Conservation (phyloP, 106 monocot genomes). For the Apostasia ramifera region DNA sequence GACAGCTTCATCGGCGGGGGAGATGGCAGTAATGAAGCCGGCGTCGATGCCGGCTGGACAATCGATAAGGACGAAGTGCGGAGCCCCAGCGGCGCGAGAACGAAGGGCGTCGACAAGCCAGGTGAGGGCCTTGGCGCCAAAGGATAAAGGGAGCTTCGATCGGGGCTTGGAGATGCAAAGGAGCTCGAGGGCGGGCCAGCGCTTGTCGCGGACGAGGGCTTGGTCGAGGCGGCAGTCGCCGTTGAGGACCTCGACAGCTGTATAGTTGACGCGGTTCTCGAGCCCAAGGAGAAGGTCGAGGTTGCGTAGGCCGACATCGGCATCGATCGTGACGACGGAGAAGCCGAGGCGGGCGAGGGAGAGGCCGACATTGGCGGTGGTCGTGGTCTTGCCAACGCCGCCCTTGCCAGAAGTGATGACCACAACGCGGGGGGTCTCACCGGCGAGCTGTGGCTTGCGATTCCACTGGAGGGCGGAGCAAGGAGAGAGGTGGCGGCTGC, state of each 20-base stretch:
- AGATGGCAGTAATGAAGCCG: constrained; percentile 81
- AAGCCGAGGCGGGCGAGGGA: constrained; percentile 86
- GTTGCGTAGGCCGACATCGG: constrained; percentile 90
- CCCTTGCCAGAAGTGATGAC: constrained; percentile 92
- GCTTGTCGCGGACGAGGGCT: constrained; percentile 25
- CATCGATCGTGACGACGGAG: constrained; percentile 67
- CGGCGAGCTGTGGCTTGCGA: constrained; percentile 68
- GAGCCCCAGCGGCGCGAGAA: constrained; percentile 17
- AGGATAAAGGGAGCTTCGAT: constrained; percentile 9
- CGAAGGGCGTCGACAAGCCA: constrained; percentile 35
- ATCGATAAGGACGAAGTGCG: constrained; percentile 87
- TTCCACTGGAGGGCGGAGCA: constrained; percentile 43
- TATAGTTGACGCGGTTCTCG: constrained; percentile 43
- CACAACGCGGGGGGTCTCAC: constrained; percentile 69
- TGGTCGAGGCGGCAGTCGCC: constrained; percentile 27
- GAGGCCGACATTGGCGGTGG: constrained; percentile 82
- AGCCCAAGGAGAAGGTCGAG: constrained; percentile 94
- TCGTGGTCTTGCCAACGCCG: constrained; percentile 96
- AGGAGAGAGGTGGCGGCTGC: neutral
- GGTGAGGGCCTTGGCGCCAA: constrained; percentile 12
- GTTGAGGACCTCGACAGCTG: constrained; percentile 22
- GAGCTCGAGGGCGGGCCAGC: constrained; percentile 30
- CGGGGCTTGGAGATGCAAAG: constrained; percentile 17
- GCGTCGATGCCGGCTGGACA: constrained; percentile 96
- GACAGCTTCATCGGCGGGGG: constrained; percentile 87